Base-by-base conservation (phyloP, 345 rosid species). In the Murraya koenigii region DNA sequence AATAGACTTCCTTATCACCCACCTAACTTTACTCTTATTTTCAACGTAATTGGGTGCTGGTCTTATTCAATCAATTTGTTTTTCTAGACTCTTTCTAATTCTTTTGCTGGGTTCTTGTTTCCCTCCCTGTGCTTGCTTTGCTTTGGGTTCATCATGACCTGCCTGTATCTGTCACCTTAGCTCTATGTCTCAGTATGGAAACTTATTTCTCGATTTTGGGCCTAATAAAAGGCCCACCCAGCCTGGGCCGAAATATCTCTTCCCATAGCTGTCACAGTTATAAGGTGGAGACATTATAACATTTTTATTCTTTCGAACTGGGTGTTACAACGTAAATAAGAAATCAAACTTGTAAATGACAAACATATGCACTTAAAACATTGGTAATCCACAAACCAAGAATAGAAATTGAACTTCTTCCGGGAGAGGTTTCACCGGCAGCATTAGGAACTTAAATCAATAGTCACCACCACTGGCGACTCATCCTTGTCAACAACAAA, bases 401-500 rank as follows among this genome's bases (percentile, higher is more conserved):
- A 72, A 41, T 66, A 23, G 17, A 2, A 26, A 55, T 3, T 17
- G 23, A 36, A 56, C 72, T 66, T 63, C 60, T 74, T 61, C 33
- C 65, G 61, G 68, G 44, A n/a, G 65, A 38, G 30, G 75, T 17
- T 0, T 44, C 17, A 3, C 17, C 9, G 61, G 66, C 36, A 69
- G 61, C 25, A 56, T 10, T 2, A 60, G 22, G 23, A 72, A 65
- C 39, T 82, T 67, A 88, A 38, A 93, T 92, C 87, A 2, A 92
- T 81, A 66, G 83, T 63, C 30, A 95, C 80, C 36, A 86, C 88
- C 75, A 89, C 17, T 0, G 98, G 92, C n/a, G 87, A 75, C 41
- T 80, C 89, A 39, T 91, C 97, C 82, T 90, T 82, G 6, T 89
- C 92, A 54, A 94, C 91, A 39, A 82, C 86, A 77, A 95, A 85